Evolutionary conservation across 108 stramenopile genomes (phyloP).

Genomic region (Cyclotella kingstonii): DNA sequence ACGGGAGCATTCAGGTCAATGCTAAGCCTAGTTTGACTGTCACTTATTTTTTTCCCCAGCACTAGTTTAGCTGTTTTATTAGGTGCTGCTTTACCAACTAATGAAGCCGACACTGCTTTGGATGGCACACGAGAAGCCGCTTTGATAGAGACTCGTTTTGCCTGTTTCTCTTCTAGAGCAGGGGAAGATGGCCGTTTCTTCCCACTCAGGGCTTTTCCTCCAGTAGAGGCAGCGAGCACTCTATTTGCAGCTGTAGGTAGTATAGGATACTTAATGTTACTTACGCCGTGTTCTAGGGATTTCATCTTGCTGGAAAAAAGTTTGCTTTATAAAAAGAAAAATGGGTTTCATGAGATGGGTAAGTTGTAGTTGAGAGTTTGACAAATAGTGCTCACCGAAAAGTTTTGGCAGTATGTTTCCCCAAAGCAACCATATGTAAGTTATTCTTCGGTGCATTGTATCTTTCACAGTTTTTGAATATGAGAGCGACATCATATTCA

Average conservation of each 20-base stretch:
- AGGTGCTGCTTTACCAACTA: conserved; percentile 29
- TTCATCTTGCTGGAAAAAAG: conserved; percentile 59
- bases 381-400: conserved; percentile 43
- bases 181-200: conserved; percentile 46
- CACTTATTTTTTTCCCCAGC: conserved; percentile 21
- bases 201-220: conserved; percentile 8
- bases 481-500: conserved; percentile 76
- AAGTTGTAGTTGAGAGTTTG: neutral
- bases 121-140: conserved; percentile 20
- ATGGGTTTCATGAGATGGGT: neutral
- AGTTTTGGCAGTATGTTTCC: conserved; percentile 60
- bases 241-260: conserved; percentile 27
- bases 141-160: conserved; percentile 40
- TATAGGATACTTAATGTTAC: conserved; percentile 13
- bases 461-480: conserved; percentile 78
- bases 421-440: conserved; percentile 66
- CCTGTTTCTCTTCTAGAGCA: conserved; percentile 16
- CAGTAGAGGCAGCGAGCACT: conserved; percentile 4
- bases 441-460: conserved; percentile 66
- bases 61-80: conserved; percentile 9
- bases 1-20: conserved; percentile 44
- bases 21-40: conserved; percentile 15
- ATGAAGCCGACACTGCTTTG: conserved; percentile 21
- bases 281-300: conserved; percentile 42
- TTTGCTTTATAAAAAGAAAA: conserved; percentile 18